A percentile compares a stretch with the other conserved stretches of the same genome.
phyloP scores from a whole-genome alignment of 1,284 basidiomycete species.

The Moesziomyces globuligerus region DNA sequence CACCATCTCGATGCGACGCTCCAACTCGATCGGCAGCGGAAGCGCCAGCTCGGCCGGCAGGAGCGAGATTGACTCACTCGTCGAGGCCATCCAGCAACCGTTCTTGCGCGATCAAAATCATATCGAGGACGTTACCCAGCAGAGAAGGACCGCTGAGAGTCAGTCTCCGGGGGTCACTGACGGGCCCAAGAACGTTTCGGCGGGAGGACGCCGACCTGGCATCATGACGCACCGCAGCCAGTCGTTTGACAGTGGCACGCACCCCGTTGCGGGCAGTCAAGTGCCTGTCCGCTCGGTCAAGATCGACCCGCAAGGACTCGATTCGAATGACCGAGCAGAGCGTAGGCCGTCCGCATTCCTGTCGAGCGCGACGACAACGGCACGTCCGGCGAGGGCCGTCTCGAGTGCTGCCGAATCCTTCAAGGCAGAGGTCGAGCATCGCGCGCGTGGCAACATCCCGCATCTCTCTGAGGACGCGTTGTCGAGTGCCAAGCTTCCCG shows the following conservation, averaged over 20 bases:
- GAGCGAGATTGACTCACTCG: conserved; percentile 75
- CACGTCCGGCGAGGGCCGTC: conserved; percentile 8
- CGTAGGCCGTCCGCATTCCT: conserved; percentile 25
- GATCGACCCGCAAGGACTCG: conserved; percentile 59
- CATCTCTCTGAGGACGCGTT: conserved; percentile 15
- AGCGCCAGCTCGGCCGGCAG: conserved; percentile 47
- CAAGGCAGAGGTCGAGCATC: conserved; percentile 40
- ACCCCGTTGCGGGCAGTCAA: conserved; percentile 67
- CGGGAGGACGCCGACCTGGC: conserved; percentile 4
- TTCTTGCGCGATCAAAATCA: conserved; percentile 63
- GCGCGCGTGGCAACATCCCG: conserved; percentile 23
- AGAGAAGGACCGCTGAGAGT: conserved; percentile 25
- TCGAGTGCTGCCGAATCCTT: conserved; percentile 34
- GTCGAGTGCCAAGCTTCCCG: conserved; percentile 7
- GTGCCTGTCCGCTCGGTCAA: conserved; percentile 68
- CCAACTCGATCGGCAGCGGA: conserved; percentile 48
- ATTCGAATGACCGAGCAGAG: conserved; percentile 32
- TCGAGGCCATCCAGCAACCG: conserved; percentile 72
- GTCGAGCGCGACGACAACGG: conserved; percentile 14
- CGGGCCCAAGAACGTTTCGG: conserved; percentile 17
- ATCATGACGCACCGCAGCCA: conserved; percentile 12
- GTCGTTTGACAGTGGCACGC: conserved; percentile 42
- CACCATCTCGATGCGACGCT: conserved; percentile 39
- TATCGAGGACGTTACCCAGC: conserved; percentile 32
- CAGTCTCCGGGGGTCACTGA: conserved; percentile 5